Evolutionary conservation across 1,139 yeast species (phyloP).

Genomic region (Meyerozyma elateridarum): DNA sequence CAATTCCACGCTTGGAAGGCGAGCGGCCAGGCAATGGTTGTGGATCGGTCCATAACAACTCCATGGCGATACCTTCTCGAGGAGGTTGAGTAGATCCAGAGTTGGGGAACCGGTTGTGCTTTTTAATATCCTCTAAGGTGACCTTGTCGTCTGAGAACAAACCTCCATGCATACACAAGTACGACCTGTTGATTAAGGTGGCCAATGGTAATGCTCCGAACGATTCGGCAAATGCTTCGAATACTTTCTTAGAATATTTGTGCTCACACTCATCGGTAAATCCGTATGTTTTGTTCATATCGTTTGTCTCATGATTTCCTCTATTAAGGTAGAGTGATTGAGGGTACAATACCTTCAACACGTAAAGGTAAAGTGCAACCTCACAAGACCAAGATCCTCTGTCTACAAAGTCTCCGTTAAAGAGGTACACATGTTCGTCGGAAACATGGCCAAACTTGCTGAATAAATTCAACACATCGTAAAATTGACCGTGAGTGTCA

Average conservation of each 20-base stretch:
- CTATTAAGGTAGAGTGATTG: conserved; percentile 68
- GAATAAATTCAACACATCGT: conserved; percentile 80
- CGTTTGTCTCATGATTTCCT: conserved; percentile 96
- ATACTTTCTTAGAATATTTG: conserved; percentile 81
- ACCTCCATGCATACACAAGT: conserved; percentile 94
- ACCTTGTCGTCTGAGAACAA: conserved; percentile 74
- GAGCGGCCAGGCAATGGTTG: conserved; percentile 73
- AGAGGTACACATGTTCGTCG: conserved; percentile 68
- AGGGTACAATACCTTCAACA: conserved; percentile 80
- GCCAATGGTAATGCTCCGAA: conserved; percentile 87
- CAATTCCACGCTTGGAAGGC: conserved; percentile 91
- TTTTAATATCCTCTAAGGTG: conserved; percentile 68
- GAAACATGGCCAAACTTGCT: conserved; percentile 64
- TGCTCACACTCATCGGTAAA: conserved; percentile 93
- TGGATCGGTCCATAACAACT: conserved; percentile 96
- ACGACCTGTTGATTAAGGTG: conserved; percentile 68
- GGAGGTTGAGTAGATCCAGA: conserved; percentile 76
- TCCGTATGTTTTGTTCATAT: conserved; percentile 96
- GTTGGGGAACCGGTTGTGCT: conserved; percentile 57
- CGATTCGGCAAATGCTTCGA: conserved; percentile 79
- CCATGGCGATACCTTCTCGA: conserved; percentile 91
- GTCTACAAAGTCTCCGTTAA: conserved; percentile 97
- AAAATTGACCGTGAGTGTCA: conserved; percentile 97
- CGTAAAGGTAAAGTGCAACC: conserved; percentile 78
- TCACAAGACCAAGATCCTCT: conserved; percentile 99